phyloP scores from a whole-genome alignment of 805 yeast genomes.

The Candida cerambycidarum region DNA sequence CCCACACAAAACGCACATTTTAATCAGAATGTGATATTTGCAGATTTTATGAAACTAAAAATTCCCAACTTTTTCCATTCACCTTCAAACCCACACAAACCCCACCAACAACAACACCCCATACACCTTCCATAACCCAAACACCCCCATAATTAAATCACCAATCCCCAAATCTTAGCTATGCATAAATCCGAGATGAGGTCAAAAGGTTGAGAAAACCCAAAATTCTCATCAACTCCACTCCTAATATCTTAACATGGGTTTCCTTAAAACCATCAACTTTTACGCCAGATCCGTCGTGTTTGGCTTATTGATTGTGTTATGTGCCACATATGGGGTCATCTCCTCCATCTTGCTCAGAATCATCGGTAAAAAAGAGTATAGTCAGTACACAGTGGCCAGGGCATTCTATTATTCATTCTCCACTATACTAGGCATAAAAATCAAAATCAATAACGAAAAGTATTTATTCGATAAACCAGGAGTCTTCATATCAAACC shows the following conservation, averaged over 20 bases:
- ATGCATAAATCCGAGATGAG: not conserved
- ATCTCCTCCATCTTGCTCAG: conserved; percentile 68
- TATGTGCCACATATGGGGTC: conserved; percentile 75
- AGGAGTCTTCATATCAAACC: conserved; percentile 81
- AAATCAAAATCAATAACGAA: conserved; percentile 66
- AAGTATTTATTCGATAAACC: conserved; percentile 57
- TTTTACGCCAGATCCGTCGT: conserved; percentile 57
- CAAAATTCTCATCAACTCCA: not conserved
- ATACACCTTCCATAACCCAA: too few relatives aligned
- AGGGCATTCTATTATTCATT: conserved; percentile 69
- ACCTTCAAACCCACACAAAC: too few relatives aligned
- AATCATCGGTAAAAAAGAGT: conserved; percentile 68
- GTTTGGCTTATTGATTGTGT: conserved; percentile 51
- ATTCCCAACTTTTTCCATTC: too few relatives aligned
- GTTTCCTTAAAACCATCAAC: conserved; percentile 9
- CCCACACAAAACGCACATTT: too few relatives aligned
- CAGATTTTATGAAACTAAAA: too few relatives aligned
- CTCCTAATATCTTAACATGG: conserved; percentile 1
- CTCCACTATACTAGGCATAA: conserved; percentile 65
- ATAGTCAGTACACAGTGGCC: conserved; percentile 90
- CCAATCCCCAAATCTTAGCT: too few relatives aligned
- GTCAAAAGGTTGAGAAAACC: not conserved
- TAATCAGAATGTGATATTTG: too few relatives aligned
- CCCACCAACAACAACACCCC: too few relatives aligned
- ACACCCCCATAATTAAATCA: too few relatives aligned